Evolutionary conservation across 331 rosid genomes (phyloP).

Genomic region (Saraca asoca): DNA sequence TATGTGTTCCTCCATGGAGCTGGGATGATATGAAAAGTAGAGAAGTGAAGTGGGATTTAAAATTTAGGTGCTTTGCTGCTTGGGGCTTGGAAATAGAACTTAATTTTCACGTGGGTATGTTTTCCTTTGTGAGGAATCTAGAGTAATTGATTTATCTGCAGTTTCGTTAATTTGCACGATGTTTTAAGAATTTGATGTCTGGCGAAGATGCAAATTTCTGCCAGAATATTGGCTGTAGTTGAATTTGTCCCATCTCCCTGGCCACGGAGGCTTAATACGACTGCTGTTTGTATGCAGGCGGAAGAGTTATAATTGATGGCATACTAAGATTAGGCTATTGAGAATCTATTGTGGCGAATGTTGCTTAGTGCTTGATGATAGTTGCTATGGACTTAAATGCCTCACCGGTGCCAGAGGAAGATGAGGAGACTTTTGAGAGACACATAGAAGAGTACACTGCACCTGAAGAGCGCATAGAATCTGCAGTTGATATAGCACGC

Average conservation of each 20-base stretch:
- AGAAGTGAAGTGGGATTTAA: conserved; percentile 2
- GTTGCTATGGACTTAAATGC: conserved; percentile 98
- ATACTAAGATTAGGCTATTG: conserved; percentile 24
- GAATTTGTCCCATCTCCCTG: background rate
- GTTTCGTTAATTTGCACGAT: conserved; percentile 1
- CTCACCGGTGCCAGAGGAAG: conserved; percentile 94
- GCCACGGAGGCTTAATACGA: conserved; percentile 25
- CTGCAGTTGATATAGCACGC: conserved; percentile 80
- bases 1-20: conserved; percentile 6
- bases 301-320: conserved; percentile 14
- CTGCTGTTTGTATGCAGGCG: conserved; percentile 38
- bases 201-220: conserved; percentile 1
- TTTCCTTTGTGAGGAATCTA: conserved; percentile 6
- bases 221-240: conserved; percentile 11
- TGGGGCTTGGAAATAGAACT: conserved; percentile 25
- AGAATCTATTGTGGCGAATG: conserved; percentile 45
- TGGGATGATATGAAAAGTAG: conserved; percentile 3
- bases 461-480: conserved; percentile 76
- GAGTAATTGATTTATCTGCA: conserved; percentile 5
- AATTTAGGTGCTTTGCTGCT: conserved; percentile 19
- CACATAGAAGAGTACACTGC: conserved; percentile 55
- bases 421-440: conserved; percentile 73
- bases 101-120: background rate
- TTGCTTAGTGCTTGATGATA: conserved; percentile 72
- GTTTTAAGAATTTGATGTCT: conserved; percentile 21